Evolutionary conservation across 345 rosid genomes (phyloP).

Genomic region (Luvunga scandens): DNA sequence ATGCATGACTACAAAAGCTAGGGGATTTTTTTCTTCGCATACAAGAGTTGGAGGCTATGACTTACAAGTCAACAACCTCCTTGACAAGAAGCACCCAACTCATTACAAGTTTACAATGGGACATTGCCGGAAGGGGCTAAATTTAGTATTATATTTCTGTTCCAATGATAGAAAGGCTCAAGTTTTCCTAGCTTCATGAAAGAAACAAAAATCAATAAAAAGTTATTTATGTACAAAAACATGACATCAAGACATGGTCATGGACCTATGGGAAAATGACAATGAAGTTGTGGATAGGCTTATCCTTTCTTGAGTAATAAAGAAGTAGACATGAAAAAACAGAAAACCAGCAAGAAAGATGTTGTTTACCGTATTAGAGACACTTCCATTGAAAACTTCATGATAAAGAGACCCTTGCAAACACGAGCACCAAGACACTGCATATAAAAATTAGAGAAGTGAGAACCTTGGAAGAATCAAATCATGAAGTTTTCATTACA

Average conservation of each 20-base stretch:
- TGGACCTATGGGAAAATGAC: background rate
- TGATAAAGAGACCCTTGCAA: constrained; percentile 5
- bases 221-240: background rate
- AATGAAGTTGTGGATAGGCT: background rate
- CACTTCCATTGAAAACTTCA: constrained; percentile 17
- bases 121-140: background rate
- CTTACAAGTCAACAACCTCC: background rate
- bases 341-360: constrained; percentile 7
- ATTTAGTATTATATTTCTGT: background rate
- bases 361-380: constrained; percentile 25
- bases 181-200: background rate
- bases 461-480: background rate
- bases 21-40: background rate
- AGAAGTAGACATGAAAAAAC: background rate
- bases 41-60: background rate
- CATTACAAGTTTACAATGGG: too few relatives aligned
- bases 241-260: background rate
- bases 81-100: background rate
- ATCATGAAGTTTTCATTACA: background rate
- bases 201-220: background rate
- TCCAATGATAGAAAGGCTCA: background rate
- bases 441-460: constrained; percentile 17
- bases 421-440: constrained; percentile 30
- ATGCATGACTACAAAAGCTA: background rate
- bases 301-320: background rate